Conservation (phyloP, 1,139 yeast species). For the Protomyces gravidus region DNA sequence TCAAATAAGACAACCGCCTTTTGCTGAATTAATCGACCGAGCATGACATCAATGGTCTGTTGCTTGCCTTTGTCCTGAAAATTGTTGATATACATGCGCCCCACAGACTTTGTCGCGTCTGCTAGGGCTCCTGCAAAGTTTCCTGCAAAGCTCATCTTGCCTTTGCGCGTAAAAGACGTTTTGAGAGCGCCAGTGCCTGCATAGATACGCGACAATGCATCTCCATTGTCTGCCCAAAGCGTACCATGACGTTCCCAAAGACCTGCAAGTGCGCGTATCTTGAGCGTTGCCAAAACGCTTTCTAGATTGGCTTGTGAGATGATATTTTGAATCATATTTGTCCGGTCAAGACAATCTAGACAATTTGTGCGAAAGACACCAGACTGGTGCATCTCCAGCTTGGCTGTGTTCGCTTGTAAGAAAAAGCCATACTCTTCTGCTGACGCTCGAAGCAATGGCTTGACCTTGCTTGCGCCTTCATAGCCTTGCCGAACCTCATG, state of each 20-base stretch:
- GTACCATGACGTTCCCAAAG: constrained; percentile 65
- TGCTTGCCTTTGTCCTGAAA: constrained; percentile 91
- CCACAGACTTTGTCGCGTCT: constrained; percentile 92
- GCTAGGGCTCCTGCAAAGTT: constrained; percentile 92
- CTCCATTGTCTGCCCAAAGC: constrained; percentile 98
- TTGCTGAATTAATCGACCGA: constrained; percentile 76
- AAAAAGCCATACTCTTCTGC: constrained; percentile 77
- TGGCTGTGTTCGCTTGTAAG: constrained; percentile 51
- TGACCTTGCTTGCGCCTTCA: constrained; percentile 69
- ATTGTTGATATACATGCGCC: constrained; percentile 91
- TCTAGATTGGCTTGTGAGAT: constrained; percentile 65
- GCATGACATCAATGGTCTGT: constrained; percentile 72
- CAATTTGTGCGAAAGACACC: constrained; percentile 93
- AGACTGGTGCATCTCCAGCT: constrained; percentile 64
- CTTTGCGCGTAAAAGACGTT: constrained; percentile 87
- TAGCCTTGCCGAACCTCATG: constrained; percentile 88
- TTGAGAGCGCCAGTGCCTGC: constrained; percentile 96
- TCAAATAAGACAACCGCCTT: constrained; percentile 72
- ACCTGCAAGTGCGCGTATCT: constrained; percentile 41
- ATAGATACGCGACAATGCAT: constrained; percentile 90
- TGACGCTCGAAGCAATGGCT: constrained; percentile 61
- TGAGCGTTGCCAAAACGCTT: constrained; percentile 36
- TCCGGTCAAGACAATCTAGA: constrained; percentile 89
- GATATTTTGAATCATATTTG: constrained; percentile 87
- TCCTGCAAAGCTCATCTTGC: constrained; percentile 94